phyloP scores from a whole-genome alignment of 495 filamentous ascomycete genomes.

The Oidiodendron maius region DNA sequence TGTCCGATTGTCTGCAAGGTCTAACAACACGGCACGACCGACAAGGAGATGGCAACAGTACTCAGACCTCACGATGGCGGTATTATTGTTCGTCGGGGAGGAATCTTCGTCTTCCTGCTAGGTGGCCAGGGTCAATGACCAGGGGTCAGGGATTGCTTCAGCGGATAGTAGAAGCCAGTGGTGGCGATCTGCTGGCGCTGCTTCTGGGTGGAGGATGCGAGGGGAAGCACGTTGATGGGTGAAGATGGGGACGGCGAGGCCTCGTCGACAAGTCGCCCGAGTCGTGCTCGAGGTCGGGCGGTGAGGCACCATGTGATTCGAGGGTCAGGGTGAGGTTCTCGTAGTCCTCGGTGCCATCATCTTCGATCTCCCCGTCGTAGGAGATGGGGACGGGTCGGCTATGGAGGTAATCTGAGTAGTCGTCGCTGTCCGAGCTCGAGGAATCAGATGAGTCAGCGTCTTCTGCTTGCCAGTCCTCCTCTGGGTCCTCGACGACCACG shows the following conservation, averaged over 20 bases:
- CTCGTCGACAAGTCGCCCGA: constrained; percentile 56
- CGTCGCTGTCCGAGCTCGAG: constrained; percentile 44
- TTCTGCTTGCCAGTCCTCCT: constrained; percentile 55
- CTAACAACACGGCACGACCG: too few relatives aligned
- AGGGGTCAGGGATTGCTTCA: too few relatives aligned
- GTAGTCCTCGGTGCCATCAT: constrained; percentile 68
- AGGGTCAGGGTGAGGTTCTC: constrained; percentile 66
- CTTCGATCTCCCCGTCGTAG: constrained; percentile 48
- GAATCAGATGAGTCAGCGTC: constrained; percentile 55
- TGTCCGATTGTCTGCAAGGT: too few relatives aligned
- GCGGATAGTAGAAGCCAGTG: constrained; percentile 20
- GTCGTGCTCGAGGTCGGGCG: constrained; percentile 74
- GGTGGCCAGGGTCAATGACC: too few relatives aligned
- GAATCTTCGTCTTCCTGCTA: too few relatives aligned
- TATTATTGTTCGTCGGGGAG: too few relatives aligned
- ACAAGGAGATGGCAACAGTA: too few relatives aligned
- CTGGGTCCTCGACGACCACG: constrained; percentile 63
- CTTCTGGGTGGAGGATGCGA: constrained; percentile 70
- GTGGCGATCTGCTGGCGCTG: constrained; percentile 20
- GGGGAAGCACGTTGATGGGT: constrained; percentile 54
- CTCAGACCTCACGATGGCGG: too few relatives aligned
- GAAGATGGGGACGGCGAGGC: constrained; percentile 82
- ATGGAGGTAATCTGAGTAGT: constrained; percentile 41
- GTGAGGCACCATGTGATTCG: constrained; percentile 55
- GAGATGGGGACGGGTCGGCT: constrained; percentile 35